These are phyloP conservation scores for Phyllachora maydis DNA, from an alignment of 2,329 filamentous ascomycete species.

Conservation along the genomic window DNA sequence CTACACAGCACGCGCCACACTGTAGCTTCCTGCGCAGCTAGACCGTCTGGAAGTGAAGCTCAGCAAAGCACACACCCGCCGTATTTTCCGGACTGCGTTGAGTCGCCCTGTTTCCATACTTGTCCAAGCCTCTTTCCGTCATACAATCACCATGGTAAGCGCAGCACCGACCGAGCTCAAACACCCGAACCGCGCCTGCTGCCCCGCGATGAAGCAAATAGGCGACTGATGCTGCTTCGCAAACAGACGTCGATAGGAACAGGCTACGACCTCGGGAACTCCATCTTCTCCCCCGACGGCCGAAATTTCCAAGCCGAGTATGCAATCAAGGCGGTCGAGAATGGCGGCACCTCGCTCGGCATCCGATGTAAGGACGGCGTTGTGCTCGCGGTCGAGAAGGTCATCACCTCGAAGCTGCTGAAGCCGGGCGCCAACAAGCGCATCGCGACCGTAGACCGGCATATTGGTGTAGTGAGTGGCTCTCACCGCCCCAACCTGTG, in stretches of 20 bases:
- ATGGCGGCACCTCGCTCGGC: constrained; percentile 86
- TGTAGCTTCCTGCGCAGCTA: too few relatives aligned
- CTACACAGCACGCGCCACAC: too few relatives aligned
- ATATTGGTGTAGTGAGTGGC: constrained; percentile 67
- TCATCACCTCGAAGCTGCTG: constrained; percentile 84
- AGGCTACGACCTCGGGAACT: constrained; percentile 98
- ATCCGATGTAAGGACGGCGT: constrained; percentile 96
- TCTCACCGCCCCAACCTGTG: background rate
- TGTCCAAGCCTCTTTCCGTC: constrained; percentile 1
- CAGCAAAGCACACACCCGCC: too few relatives aligned
- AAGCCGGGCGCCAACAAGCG: constrained; percentile 93
- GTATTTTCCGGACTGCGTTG: too few relatives aligned
- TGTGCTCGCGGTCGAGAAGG: constrained; percentile 90
- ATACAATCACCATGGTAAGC: constrained; percentile 2
- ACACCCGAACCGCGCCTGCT: constrained; percentile 3
- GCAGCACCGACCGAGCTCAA: constrained; percentile 1
- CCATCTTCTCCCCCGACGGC: constrained; percentile 97
- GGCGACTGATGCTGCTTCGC: too few relatives aligned
- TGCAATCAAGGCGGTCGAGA: constrained; percentile 95
- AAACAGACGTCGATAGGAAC: constrained; percentile 94
- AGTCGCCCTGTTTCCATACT: too few relatives aligned
- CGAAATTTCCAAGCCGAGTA: constrained; percentile 99
- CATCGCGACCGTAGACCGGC: constrained; percentile 84
- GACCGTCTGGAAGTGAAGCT: too few relatives aligned
- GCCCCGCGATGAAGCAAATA: too few relatives aligned